phyloP scores from a whole-genome alignment of 305 asterid species.

The Fraxinus angustifolia region DNA sequence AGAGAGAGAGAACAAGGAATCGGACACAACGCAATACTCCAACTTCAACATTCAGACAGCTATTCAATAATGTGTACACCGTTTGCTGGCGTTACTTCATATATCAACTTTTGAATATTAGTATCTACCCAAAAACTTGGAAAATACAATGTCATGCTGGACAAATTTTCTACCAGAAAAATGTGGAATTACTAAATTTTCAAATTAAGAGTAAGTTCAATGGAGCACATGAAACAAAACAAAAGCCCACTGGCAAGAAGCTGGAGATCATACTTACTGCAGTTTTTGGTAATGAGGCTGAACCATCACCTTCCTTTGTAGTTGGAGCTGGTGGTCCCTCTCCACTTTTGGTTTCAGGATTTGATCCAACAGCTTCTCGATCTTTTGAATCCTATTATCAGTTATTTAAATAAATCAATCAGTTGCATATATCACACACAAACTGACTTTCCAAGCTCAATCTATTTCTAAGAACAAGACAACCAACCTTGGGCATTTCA shows the following conservation, averaged over 20 bases:
- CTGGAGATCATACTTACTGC: slow-evolving; percentile 45
- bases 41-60: neutral
- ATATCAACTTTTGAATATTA: neutral
- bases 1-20: neutral
- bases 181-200: slow-evolving; percentile 1
- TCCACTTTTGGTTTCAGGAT: slow-evolving; percentile 39
- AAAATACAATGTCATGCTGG: neutral
- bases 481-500: slow-evolving; percentile 54
- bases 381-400: slow-evolving; percentile 31
- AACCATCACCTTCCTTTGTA: slow-evolving; percentile 22
- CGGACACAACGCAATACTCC: neutral
- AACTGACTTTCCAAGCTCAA: neutral
- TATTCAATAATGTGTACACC: neutral
- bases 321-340: slow-evolving; percentile 45
- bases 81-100: neutral
- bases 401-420: slow-evolving; percentile 10
- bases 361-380: slow-evolving; percentile 32
- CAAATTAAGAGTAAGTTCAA: neutral
- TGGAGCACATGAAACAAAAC: neutral
- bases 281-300: slow-evolving; percentile 33
- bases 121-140: neutral
- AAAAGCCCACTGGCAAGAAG: neutral
- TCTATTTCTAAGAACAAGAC: neutral
- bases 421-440: neutral
- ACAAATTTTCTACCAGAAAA: neutral